A percentile compares a stretch with the other conserved stretches of the same genome.
phyloP scores from a whole-genome alignment of 257 asterid species.

The Solanum pimpinellifolium region DNA sequence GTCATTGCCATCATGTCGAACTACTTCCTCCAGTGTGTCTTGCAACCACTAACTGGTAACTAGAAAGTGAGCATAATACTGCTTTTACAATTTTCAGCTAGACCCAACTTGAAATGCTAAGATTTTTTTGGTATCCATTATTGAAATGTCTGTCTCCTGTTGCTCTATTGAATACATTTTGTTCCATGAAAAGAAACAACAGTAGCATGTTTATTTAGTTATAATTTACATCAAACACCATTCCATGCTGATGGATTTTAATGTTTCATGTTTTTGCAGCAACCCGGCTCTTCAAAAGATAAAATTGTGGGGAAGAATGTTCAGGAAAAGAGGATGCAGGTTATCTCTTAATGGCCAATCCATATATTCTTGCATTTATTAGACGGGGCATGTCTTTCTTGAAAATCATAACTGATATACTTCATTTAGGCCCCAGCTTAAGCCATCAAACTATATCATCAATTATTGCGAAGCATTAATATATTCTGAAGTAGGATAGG shows the following conservation, averaged over 20 bases:
- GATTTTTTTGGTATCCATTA: not conserved
- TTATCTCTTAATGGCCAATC: constrained; percentile 6
- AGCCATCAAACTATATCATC: not conserved
- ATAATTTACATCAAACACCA: not conserved
- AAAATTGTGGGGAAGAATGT: constrained; percentile 38
- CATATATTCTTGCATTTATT: not conserved
- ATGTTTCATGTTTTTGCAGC: not conserved
- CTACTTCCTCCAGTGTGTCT: not conserved
- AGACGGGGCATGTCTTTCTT: not conserved
- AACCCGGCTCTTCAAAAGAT: constrained; percentile 58
- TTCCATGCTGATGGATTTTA: not conserved
- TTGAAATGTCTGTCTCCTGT: not conserved
- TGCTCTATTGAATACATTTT: not conserved
- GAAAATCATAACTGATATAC: not conserved
- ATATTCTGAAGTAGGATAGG: not conserved
- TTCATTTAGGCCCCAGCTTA: not conserved
- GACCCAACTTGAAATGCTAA: not conserved
- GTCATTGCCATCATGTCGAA: not conserved
- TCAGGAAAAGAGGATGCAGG: constrained; percentile 58
- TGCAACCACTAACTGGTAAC: not conserved
- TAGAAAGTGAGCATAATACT: not conserved
- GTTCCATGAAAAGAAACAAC: not conserved
- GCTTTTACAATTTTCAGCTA: not conserved
- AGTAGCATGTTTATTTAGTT: not conserved
- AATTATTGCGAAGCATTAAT: not conserved